These are phyloP conservation scores for Solanum sejunctum DNA, from an alignment of 257 asterid genomes.

Conservation along the genomic window DNA sequence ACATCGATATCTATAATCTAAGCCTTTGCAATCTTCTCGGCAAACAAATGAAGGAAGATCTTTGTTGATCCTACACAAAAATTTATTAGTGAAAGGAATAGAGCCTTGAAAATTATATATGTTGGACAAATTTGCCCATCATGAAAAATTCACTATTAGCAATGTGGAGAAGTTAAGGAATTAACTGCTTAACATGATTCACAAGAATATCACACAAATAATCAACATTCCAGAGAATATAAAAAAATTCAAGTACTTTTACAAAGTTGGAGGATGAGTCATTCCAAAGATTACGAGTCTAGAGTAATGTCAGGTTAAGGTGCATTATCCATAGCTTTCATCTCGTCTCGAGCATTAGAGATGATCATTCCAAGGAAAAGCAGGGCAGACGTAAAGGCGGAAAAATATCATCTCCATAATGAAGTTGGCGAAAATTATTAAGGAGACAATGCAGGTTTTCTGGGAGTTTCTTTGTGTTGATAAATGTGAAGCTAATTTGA, in stretches of 20 bases:
- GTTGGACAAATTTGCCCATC: conserved; percentile 69
- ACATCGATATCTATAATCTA: conserved; percentile 7
- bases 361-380: conserved; percentile 45
- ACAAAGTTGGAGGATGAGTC: conserved; percentile 71
- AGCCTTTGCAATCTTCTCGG: conserved; percentile 14
- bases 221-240: conserved; percentile 47
- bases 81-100: conserved; percentile 32
- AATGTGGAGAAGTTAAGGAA: conserved; percentile 33
- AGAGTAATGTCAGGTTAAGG: conserved; percentile 41
- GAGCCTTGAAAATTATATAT: conserved; percentile 55
- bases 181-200: conserved; percentile 23
- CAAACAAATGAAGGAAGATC: conserved; percentile 37
- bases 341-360: conserved; percentile 61
- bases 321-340: conserved; percentile 46
- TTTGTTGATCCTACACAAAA: conserved; percentile 54
- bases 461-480: conserved; percentile 58
- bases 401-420: conserved; percentile 27
- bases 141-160: conserved; percentile 69
- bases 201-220: conserved; percentile 33
- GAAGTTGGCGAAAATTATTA: conserved; percentile 22
- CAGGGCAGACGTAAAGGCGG: conserved; percentile 31
- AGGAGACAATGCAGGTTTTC: conserved; percentile 47
- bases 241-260: conserved; percentile 70
- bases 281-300: conserved; percentile 50
- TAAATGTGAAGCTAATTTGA: conserved; percentile 22